phyloP scores from a whole-genome alignment of 2,329 filamentous ascomycete genomes.

The Teratosphaeria epicoccoides region DNA sequence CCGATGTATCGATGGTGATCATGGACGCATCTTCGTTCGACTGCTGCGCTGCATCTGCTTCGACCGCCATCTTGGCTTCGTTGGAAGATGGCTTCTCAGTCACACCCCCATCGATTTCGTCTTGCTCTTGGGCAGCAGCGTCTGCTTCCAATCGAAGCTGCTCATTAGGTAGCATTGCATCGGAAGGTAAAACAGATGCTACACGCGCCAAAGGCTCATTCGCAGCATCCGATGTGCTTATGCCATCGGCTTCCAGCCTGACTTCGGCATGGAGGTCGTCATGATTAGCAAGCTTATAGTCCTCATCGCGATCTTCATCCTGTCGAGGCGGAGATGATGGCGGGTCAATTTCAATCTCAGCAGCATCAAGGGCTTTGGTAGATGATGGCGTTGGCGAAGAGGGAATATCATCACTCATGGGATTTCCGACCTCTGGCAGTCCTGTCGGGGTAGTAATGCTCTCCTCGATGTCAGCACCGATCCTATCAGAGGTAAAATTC shows the following conservation, averaged over 20 bases:
- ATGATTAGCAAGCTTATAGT: not conserved
- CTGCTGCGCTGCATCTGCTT: not conserved
- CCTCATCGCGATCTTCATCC: not conserved
- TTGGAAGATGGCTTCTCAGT: not conserved
- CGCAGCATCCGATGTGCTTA: not conserved
- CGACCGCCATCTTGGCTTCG: not conserved
- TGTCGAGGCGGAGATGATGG: constrained; percentile 1
- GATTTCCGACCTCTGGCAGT: constrained; percentile 25
- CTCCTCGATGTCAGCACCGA: constrained; percentile 11
- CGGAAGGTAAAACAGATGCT: constrained; percentile 1
- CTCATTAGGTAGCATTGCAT: not conserved
- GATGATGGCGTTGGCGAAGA: constrained; percentile 42
- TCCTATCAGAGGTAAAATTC: constrained; percentile 14
- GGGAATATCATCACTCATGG: constrained; percentile 37
- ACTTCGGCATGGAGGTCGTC: not conserved
- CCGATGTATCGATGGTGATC: constrained; percentile 1
- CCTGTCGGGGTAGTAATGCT: constrained; percentile 33
- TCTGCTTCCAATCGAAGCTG: constrained; percentile 4
- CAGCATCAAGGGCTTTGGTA: constrained; percentile 1
- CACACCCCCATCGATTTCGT: not conserved
- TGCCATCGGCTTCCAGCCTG: not conserved
- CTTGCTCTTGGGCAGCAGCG: not conserved
- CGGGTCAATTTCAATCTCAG: constrained; percentile 2
- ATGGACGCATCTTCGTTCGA: not conserved
- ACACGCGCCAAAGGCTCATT: not conserved